Percentiles rank a stretch among this genome's conserved stretches.
These are phyloP conservation scores for Rhododendron mucronatum DNA, from an alignment of 148 eudicot genomes.

Conservation along the genomic window DNA sequence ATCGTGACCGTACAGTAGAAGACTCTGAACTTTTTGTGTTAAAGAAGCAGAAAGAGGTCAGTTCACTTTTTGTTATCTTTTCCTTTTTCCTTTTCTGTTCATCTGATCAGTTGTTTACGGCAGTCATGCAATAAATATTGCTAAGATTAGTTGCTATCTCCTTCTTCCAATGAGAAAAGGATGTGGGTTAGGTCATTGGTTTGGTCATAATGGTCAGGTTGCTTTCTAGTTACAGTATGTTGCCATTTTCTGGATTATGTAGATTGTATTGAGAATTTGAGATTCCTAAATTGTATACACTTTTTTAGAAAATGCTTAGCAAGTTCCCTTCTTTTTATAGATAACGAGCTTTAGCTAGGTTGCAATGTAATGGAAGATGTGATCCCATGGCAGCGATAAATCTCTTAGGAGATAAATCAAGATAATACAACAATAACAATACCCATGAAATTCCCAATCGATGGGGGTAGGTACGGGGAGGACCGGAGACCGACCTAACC, in stretches of 20 bases:
- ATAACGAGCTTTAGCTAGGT: background rate
- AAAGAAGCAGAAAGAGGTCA: conserved; percentile 70
- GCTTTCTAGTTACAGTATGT: background rate
- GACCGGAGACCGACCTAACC: background rate
- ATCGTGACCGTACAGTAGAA: conserved; percentile 89
- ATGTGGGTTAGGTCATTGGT: background rate
- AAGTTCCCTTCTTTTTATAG: background rate
- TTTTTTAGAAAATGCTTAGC: background rate
- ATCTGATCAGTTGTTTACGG: background rate
- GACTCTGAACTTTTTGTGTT: conserved; percentile 84
- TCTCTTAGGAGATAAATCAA: background rate
- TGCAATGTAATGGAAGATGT: background rate
- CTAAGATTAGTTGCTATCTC: background rate
- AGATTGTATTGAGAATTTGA: background rate
- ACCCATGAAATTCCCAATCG: background rate
- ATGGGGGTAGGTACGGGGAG: background rate
- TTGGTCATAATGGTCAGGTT: background rate
- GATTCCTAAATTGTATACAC: background rate
- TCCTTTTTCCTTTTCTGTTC: background rate
- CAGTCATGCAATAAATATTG: background rate
- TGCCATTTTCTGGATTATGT: background rate
- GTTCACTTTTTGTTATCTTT: conserved; percentile 23
- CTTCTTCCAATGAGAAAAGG: background rate
- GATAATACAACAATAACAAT: background rate
- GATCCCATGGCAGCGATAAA: background rate